Conservation (phyloP, 179 eudicot genomes). For the Corrigiola litoralis region DNA sequence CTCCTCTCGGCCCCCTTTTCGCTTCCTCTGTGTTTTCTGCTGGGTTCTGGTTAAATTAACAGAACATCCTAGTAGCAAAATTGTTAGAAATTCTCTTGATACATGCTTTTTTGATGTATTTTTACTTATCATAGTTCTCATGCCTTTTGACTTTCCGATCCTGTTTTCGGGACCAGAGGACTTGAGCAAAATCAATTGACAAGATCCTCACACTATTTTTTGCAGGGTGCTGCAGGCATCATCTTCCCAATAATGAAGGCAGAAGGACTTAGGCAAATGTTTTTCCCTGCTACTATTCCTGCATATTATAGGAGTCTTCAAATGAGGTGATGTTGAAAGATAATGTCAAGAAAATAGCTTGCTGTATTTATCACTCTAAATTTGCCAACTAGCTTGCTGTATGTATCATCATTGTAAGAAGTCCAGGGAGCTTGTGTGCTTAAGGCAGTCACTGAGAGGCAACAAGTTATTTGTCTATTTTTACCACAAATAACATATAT, state of each 20-base stretch:
- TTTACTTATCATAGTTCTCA: no score
- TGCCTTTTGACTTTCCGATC: not conserved
- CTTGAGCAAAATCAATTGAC: not conserved
- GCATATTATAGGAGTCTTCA: constrained; percentile 74
- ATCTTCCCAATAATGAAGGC: constrained; percentile 85
- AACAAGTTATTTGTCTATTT: not conserved
- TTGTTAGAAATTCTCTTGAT: no score
- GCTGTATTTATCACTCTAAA: not conserved
- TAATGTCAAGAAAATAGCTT: not conserved
- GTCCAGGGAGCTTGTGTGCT: not conserved
- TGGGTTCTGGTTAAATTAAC: no score
- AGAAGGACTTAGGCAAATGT: constrained; percentile 87
- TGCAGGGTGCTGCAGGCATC: constrained; percentile 83
- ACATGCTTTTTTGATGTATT: no score
- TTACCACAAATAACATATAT: not conserved
- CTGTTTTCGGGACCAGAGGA: no score
- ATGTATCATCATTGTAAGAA: not conserved
- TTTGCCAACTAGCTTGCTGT: not conserved
- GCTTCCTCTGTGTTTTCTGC: no score
- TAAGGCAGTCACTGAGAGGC: not conserved
- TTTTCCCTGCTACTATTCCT: constrained; percentile 81
- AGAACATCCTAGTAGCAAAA: no score
- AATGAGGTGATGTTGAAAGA: constrained; percentile 8
- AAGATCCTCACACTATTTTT: not conserved
- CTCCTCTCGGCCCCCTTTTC: no score